Conservation (phyloP, 768 basidiomycete species). For the Podaxis pistillaris region DNA sequence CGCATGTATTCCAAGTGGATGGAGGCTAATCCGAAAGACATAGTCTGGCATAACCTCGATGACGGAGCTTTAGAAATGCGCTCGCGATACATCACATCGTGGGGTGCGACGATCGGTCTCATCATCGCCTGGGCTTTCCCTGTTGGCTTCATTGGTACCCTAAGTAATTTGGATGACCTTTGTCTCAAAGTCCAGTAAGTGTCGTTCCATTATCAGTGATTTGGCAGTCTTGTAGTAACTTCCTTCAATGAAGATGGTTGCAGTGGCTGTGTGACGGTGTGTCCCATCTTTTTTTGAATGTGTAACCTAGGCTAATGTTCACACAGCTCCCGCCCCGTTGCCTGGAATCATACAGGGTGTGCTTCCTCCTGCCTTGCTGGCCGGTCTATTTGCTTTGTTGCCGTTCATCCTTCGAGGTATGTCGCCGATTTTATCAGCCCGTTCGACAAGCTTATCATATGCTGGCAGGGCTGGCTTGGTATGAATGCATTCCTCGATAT, state of each 20-base stretch:
- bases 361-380: slow-evolving; percentile 62
- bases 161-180: slow-evolving; percentile 58
- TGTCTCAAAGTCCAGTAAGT: slow-evolving; percentile 45
- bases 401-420: slow-evolving; percentile 57
- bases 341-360: slow-evolving; percentile 64
- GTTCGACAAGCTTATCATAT: not conserved
- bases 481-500: slow-evolving; percentile 68
- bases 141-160: slow-evolving; percentile 60
- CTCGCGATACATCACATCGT: slow-evolving; percentile 51
- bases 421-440: slow-evolving; percentile 16
- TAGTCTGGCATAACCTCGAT: slow-evolving; percentile 60
- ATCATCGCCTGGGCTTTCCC: slow-evolving; percentile 68
- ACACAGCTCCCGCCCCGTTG: slow-evolving; percentile 32
- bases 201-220: not conserved
- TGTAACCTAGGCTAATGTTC: not conserved
- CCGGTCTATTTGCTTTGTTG: slow-evolving; percentile 59
- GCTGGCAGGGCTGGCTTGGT: slow-evolving; percentile 51
- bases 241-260: slow-evolving; percentile 45
- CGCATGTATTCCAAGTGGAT: slow-evolving; percentile 61
- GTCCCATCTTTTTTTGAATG: not conserved
- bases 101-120: slow-evolving; percentile 55
- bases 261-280: slow-evolving; percentile 49
- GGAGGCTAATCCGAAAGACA: slow-evolving; percentile 51
- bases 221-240: not conserved
- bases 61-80: slow-evolving; percentile 52